Evolutionary conservation across 2,329 filamentous ascomycete genomes (phyloP), one percentile per base, ranked within the genome.

Genomic region (Coniochaeta pulveracea): DNA sequence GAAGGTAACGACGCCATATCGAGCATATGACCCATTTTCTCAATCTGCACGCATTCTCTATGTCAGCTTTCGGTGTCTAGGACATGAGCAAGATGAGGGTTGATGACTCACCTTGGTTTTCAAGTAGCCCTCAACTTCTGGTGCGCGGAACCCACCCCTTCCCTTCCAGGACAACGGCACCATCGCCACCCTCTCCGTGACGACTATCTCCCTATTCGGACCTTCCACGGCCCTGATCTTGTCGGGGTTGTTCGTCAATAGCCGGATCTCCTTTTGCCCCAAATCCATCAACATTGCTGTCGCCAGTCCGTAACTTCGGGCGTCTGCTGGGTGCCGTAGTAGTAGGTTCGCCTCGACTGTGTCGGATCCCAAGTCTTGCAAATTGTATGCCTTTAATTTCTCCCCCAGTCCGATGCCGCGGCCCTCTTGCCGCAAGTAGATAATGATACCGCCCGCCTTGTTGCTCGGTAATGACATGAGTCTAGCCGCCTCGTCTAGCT

Each of bases 321-420:
- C 91, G 55, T 98, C 91, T 2, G 91, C 91, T 0, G 91, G 91
- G 56, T 98, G 91, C 27, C 91, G 69, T 26, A 98, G 64, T 16
- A 96, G 56, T 28, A 98, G 60, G 48, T 98, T 98, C 3, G 91
- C 91, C 59, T 98, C 86, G 22, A 96, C 93, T 0, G 91, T 98
- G 57, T 98, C 91, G n/a, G 83, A 88, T 0, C 91, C 91, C 17
- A 98, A 64, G 58, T 98, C 91, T 55, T 98, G 91, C 26, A 98
- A 65, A 50, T 98, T 98, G 58, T 98, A 98, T 4, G 91, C 91
- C 60, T 98, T 96, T 24, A 98, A 69, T 58, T 98, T 98, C 61
- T 94, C 88, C 3, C 85, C 81, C 0, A 98, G 69, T 0, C 91
- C 91, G 43, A 98, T 98, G 3, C 91, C 91, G 16, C 91, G 82